Conservation (phyloP, 2,329 filamentous ascomycete genomes). For the Exophiala alcalophila region DNA sequence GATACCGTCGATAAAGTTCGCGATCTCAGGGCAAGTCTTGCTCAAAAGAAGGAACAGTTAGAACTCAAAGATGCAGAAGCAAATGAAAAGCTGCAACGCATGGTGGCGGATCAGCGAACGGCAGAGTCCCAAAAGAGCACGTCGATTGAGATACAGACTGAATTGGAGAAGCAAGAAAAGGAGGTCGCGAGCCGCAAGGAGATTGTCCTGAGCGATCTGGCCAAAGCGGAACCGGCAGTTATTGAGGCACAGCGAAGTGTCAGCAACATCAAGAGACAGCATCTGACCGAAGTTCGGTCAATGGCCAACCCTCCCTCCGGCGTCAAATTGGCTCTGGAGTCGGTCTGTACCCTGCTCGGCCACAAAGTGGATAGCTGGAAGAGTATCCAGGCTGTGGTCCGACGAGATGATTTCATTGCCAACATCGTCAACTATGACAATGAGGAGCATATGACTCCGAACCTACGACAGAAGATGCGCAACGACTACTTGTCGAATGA, state of each 20-base stretch:
- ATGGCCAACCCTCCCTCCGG: slow-evolving; percentile 90
- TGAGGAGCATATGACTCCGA: slow-evolving; percentile 86
- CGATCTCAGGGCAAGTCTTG: slow-evolving; percentile 83
- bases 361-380: slow-evolving; percentile 92
- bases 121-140: slow-evolving; percentile 86
- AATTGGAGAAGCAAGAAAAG: slow-evolving; percentile 82
- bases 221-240: slow-evolving; percentile 88
- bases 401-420: slow-evolving; percentile 92
- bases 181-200: slow-evolving; percentile 80
- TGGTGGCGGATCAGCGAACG: slow-evolving; percentile 93
- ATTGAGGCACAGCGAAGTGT: slow-evolving; percentile 91
- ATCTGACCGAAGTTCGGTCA: slow-evolving; percentile 93
- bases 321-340: slow-evolving; percentile 87
- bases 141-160: slow-evolving; percentile 82
- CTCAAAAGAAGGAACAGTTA: slow-evolving; percentile 89
- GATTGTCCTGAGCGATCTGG: slow-evolving; percentile 82
- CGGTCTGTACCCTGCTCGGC: slow-evolving; percentile 92
- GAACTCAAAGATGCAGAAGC: slow-evolving; percentile 93
- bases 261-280: slow-evolving; percentile 96
- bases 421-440: slow-evolving; percentile 98
- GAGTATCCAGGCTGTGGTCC: slow-evolving; percentile 80
- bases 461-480: slow-evolving; percentile 80
- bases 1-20: slow-evolving; percentile 97
- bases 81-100: slow-evolving; percentile 93
- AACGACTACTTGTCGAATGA: slow-evolving; percentile 88